Evolutionary conservation across 2,329 filamentous ascomycete species (phyloP).

Genomic region (Rhinocladiella mackenziei): DNA sequence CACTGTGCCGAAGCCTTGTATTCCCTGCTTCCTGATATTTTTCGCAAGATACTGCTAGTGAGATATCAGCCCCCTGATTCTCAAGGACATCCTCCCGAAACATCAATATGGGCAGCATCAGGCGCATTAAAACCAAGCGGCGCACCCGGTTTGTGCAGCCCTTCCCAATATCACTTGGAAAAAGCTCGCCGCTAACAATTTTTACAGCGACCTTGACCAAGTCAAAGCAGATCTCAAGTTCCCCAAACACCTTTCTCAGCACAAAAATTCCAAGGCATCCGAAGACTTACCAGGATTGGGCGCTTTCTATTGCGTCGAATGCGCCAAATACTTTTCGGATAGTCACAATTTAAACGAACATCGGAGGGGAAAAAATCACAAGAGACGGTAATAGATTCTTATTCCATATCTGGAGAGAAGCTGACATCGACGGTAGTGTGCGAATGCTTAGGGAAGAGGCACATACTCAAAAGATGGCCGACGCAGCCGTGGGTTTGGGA

Average conservation of each 20-base stretch:
- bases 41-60: slow-evolving; percentile 2
- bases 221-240: slow-evolving; percentile 76
- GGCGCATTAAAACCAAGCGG: slow-evolving; percentile 69
- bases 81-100: slow-evolving; percentile 2
- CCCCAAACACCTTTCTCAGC: slow-evolving; percentile 73
- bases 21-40: background rate
- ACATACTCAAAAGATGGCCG: slow-evolving; percentile 80
- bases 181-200: slow-evolving; percentile 8
- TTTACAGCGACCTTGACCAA: slow-evolving; percentile 79
- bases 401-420: slow-evolving; percentile 4
- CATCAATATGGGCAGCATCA: slow-evolving; percentile 61
- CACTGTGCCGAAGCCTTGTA: slow-evolving; percentile 5
- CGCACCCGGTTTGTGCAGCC: slow-evolving; percentile 57
- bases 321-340: slow-evolving; percentile 93
- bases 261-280: slow-evolving; percentile 70
- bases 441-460: slow-evolving; percentile 79
- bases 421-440: slow-evolving; percentile 52
- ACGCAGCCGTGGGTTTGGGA: slow-evolving; percentile 69
- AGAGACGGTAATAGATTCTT: slow-evolving; percentile 62
- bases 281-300: slow-evolving; percentile 89
- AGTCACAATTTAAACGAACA: slow-evolving; percentile 72
- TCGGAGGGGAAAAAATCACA: slow-evolving; percentile 85
- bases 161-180: slow-evolving; percentile 1
- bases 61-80: background rate
- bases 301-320: slow-evolving; percentile 82